Conservation (phyloP, 805 yeast species). For the Torulaspora microellipsoides region DNA sequence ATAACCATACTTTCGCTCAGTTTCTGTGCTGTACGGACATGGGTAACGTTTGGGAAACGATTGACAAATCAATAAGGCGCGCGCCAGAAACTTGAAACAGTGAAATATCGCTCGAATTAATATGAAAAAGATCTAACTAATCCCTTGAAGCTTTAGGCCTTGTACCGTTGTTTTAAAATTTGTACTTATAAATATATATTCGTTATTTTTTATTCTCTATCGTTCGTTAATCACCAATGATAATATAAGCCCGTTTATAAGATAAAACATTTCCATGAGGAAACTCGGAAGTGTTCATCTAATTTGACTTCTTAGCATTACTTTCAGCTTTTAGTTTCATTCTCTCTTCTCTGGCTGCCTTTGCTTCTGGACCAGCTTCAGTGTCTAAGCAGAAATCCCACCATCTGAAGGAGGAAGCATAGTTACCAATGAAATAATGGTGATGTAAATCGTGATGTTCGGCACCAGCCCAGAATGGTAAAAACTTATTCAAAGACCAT, state of each 20-base stretch:
- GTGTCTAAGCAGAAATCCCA: conserved; percentile 88
- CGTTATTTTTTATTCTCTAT: conserved; percentile 1
- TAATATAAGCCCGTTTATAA: no score
- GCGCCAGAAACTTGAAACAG: no score
- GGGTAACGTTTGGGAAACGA: no score
- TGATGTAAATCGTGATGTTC: conserved; percentile 98
- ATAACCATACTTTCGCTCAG: no score
- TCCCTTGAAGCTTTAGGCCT: no score
- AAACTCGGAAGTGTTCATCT: no score
- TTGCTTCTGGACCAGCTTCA: conserved; percentile 84
- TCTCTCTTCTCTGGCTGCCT: conserved; percentile 63
- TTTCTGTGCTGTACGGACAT: no score
- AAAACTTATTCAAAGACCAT: conserved; percentile 84
- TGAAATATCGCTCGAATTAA: no score
- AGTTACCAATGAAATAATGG: conserved; percentile 91
- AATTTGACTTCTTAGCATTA: conserved; percentile 31
- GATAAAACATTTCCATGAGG: no score
- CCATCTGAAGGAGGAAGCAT: conserved; percentile 93
- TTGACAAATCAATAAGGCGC: no score
- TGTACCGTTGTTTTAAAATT: not conserved
- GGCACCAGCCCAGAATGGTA: conserved; percentile 98
- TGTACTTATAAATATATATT: conserved; percentile 1
- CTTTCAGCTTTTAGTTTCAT: conserved; percentile 54
- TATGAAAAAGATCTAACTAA: no score
- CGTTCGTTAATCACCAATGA: no score